Evolutionary conservation across 192 early-diverging fungal species (phyloP).

Genomic region (Linnemannia schmuckeri): DNA sequence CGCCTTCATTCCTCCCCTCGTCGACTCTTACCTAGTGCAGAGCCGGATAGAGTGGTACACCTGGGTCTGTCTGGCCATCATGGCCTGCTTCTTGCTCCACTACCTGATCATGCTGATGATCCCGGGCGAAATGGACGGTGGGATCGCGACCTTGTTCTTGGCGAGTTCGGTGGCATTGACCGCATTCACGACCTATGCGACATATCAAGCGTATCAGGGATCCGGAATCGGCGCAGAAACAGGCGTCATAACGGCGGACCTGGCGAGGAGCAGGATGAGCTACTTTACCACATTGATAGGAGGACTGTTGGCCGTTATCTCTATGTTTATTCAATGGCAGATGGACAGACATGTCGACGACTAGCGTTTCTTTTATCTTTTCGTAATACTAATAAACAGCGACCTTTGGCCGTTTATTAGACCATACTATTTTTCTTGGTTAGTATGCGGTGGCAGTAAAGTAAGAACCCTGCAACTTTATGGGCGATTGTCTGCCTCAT

Average conservation of each 20-base stretch:
- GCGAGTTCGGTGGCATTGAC: neutral
- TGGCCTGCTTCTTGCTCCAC: conserved; percentile 1
- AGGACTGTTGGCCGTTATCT: neutral
- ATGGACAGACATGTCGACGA: neutral
- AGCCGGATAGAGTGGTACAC: conserved; percentile 3
- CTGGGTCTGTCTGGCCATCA: neutral
- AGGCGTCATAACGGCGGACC: neutral
- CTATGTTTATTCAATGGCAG: conserved; percentile 1
- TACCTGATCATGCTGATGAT: neutral
- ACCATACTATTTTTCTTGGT: too few species aligned
- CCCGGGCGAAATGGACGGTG: neutral
- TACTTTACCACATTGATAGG: neutral
- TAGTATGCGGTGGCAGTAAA: too few species aligned
- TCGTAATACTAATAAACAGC: too few species aligned
- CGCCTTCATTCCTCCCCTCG: neutral
- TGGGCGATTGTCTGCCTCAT: too few species aligned
- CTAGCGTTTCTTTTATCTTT: neutral
- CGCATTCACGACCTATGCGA: neutral
- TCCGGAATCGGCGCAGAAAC: neutral
- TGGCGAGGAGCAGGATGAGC: neutral
- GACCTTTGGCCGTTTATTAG: too few species aligned
- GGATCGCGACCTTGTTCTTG: neutral
- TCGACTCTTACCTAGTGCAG: neutral
- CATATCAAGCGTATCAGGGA: neutral
- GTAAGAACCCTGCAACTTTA: too few species aligned